Base-by-base conservation (phyloP, 176 grass and related monocot genomes). In the Olyra latifolia region DNA sequence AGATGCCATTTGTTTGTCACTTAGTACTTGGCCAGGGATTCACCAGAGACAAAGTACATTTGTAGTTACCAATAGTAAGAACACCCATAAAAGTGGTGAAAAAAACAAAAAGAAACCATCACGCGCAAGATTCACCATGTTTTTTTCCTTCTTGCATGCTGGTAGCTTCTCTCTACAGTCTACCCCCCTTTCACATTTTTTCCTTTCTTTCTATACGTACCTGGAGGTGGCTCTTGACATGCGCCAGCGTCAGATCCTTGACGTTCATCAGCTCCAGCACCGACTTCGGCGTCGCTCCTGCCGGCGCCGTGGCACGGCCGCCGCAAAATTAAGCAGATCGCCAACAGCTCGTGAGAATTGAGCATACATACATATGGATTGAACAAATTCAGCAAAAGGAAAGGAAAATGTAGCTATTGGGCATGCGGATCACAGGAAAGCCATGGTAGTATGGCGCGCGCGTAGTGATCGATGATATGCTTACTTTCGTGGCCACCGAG, bases 221-320 rank as follows among this genome's bases (percentile, higher is more conserved):
- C 95, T 97, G 95, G 12, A 97, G 95, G 81, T 97, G 97, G 79
- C 97, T 99, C 91, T 99, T 99, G 60, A 99, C 93, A 87, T 99
- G 97, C 17, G 97, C 97, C 45, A 99, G 86, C 27, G 91, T 99
- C 56, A 99, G 87, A 75, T 92, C 97, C 93, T 91, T 95, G 67
- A 99, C 93, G 87, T 99, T 99, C 97, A 99, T 99, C 84, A 99
- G 85, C 80, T 99, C 91, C 86, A 99, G 75, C 57, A 99, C 97
- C 59, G 92, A 99, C 89, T 99, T 99, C 43, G 97, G 97, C 45
- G 97, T 99, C 45, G 96, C 96, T 93, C 96, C 96, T 99, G 82
- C 44, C 62, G 52, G 68, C 41, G 59, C 19, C 10, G 3, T 16
- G 22, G 15, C 35, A 65, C 55, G 73, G 32, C 25, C 66, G 28